Conservation (phyloP, 352 stramenopile species). For the Lagenidium giganteum region DNA sequence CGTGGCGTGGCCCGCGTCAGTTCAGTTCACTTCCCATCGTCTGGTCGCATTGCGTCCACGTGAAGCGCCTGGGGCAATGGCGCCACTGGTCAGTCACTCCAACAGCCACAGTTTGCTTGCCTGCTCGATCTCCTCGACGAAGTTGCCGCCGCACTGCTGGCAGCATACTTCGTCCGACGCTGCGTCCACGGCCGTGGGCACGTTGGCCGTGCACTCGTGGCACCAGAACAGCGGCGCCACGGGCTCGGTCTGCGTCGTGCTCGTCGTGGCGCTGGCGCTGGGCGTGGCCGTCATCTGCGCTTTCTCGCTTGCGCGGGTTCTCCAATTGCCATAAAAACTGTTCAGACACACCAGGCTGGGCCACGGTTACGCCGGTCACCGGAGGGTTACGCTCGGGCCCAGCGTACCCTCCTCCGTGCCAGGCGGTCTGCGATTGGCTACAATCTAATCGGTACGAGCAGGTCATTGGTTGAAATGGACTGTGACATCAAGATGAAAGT, state of each 20-base stretch:
- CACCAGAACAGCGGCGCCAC: conserved; percentile 66
- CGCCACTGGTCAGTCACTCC: background rate
- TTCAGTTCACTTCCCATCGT: background rate
- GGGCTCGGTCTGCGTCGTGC: conserved; percentile 15
- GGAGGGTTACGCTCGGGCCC: too few relatives aligned
- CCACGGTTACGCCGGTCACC: too few relatives aligned
- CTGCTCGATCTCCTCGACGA: conserved; percentile 82
- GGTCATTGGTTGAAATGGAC: too few relatives aligned
- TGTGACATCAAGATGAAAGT: too few relatives aligned
- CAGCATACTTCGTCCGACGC: conserved; percentile 69
- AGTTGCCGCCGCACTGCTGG: conserved; percentile 64
- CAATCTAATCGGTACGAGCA: too few relatives aligned
- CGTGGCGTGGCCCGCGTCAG: too few relatives aligned
- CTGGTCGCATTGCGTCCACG: background rate
- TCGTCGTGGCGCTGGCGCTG: background rate
- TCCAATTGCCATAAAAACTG: too few relatives aligned
- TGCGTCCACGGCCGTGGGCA: conserved; percentile 53
- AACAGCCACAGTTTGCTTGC: conserved; percentile 24
- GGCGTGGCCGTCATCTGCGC: background rate
- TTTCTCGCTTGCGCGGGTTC: too few relatives aligned
- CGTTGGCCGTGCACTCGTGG: conserved; percentile 61
- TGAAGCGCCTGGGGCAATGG: background rate
- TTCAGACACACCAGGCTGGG: too few relatives aligned
- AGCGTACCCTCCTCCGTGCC: too few relatives aligned
- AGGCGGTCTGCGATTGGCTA: too few relatives aligned